These are phyloP conservation scores for Erythrophleum ivorense DNA, from an alignment of 331 rosid species.

Conservation along the genomic window DNA sequence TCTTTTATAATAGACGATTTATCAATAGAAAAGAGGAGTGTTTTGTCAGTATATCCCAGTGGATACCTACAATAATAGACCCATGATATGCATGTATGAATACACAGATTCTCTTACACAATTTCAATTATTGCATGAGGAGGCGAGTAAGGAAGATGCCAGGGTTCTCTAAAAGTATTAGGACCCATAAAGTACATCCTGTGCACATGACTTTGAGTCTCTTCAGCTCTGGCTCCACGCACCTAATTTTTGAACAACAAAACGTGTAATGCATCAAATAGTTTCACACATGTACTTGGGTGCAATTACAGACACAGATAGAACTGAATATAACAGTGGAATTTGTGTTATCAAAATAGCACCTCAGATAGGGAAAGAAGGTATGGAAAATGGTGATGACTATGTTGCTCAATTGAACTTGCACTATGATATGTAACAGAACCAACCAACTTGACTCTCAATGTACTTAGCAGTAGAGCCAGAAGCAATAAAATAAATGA, in stretches of 20 bases:
- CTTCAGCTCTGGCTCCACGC: conserved; percentile 86
- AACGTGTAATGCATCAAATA: conserved; percentile 28
- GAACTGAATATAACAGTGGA: conserved; percentile 33
- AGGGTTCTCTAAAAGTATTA: conserved; percentile 88
- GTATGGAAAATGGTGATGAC: conserved; percentile 73
- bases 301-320: conserved; percentile 30
- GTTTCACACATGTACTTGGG: conserved; percentile 14
- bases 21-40: conserved; percentile 1
- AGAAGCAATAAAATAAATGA: conserved; percentile 75
- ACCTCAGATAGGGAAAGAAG: conserved; percentile 99
- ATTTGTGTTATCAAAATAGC: conserved; percentile 31
- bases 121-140: conserved; percentile 93
- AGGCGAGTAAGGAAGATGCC: conserved; percentile 99
- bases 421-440: conserved; percentile 66
- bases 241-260: conserved; percentile 56
- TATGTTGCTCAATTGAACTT: conserved; percentile 76
- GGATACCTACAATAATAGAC: conserved; percentile 9
- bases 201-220: conserved; percentile 87
- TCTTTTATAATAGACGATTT: conserved; percentile 21
- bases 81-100: conserved; percentile 32
- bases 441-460: conserved; percentile 84
- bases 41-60: conserved; percentile 25
- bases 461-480: conserved; percentile 72
- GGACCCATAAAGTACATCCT: conserved; percentile 94
- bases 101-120: conserved; percentile 76